Percentiles rank a stretch among this genome's conserved stretches.
Conservation (phyloP, 345 rosid genomes). For the Cardamine resedifolia region DNA sequence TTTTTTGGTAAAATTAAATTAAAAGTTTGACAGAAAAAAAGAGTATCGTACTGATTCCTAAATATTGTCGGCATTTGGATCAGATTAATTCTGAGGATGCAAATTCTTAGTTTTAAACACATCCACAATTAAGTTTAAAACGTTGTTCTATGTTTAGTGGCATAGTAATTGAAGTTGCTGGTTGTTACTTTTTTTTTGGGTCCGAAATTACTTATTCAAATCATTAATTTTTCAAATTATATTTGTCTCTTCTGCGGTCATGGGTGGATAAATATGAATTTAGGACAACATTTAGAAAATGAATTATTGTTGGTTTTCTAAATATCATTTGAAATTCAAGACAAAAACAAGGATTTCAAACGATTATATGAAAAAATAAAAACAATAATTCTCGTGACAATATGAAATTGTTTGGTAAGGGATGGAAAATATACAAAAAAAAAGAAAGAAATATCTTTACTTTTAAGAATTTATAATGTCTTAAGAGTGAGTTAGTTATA, state of each 20-base stretch:
- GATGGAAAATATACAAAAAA: no score
- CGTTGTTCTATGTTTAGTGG: not conserved
- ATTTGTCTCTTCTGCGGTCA: not conserved
- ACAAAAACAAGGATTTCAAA: no score
- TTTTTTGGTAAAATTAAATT: not conserved
- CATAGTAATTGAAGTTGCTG: not conserved
- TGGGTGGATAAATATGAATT: not conserved
- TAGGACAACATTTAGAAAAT: not conserved
- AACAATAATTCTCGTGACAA: no score
- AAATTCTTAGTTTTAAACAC: not conserved
- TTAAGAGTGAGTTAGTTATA: no score
- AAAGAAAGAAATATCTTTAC: no score
- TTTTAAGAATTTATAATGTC: no score
- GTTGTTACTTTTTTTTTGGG: no score
- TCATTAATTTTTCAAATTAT: no score
- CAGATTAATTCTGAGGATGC: not conserved
- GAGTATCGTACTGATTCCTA: not conserved
- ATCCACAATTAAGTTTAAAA: not conserved
- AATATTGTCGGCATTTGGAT: not conserved
- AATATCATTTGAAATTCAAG: no score
- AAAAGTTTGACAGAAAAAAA: not conserved
- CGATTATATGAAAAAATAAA: no score
- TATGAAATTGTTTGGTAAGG: no score
- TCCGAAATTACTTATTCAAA: not conserved
- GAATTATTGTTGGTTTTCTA: no score